Percentiles rank a stretch among this genome's conserved stretches.
These are phyloP conservation scores for Neocucurbitaria cava DNA, from an alignment of 2,329 filamentous ascomycete genomes.

Conservation along the genomic window DNA sequence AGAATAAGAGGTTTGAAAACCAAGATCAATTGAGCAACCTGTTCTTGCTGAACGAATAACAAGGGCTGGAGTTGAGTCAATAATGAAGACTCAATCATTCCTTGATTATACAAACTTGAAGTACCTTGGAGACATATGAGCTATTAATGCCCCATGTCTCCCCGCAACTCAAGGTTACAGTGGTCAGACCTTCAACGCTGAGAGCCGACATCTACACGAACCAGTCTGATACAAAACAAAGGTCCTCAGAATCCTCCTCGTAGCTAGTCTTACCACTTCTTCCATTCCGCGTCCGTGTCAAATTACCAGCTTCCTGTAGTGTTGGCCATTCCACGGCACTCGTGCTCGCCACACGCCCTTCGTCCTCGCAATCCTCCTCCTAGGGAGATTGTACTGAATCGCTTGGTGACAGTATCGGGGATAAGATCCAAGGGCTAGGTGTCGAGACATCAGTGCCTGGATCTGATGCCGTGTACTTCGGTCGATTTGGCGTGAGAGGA, in stretches of 20 bases:
- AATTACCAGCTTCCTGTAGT: conserved; percentile 11
- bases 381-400: background rate
- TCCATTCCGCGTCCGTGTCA: background rate
- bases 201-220: background rate
- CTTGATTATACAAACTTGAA: too few species aligned
- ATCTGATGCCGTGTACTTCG: background rate
- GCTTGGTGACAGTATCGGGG: background rate
- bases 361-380: background rate
- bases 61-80: too few species aligned
- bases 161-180: background rate
- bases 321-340: conserved; percentile 25
- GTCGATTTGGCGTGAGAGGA: background rate
- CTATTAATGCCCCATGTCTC: too few species aligned
- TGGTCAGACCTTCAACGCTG: background rate
- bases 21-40: too few species aligned
- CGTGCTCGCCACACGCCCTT: conserved; percentile 1
- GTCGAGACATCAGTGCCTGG: background rate
- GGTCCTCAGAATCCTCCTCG: background rate
- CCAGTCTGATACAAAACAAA: background rate
- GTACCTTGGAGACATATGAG: too few species aligned
- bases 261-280: background rate
- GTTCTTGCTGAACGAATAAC: too few species aligned
- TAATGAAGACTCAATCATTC: too few species aligned
- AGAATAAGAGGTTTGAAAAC: too few species aligned
- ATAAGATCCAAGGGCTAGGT: background rate